Conservation (phyloP, 2,329 filamentous ascomycete genomes). For the Epichloe gansuensis region DNA sequence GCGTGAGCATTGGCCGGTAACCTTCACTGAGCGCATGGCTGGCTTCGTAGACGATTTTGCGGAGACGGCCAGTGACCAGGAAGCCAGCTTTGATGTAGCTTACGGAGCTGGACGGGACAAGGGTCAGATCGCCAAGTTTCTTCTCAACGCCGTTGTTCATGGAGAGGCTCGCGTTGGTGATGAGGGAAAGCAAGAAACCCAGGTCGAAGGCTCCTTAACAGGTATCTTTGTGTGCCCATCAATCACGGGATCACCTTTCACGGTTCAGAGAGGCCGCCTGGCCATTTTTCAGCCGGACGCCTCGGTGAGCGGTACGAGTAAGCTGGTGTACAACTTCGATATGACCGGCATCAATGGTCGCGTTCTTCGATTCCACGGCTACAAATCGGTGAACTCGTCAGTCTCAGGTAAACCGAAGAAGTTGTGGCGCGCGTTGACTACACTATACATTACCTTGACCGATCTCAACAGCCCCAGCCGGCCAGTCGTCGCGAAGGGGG, state of each 20-base stretch:
- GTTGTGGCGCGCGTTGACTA: constrained; percentile 50
- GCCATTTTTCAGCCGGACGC: constrained; percentile 42
- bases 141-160: constrained; percentile 42
- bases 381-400: constrained; percentile 48
- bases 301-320: constrained; percentile 42
- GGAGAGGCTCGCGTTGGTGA: neutral
- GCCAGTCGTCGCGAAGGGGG: neutral
- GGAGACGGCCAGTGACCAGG: constrained; percentile 30
- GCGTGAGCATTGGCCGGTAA: constrained; percentile 20
- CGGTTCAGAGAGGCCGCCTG: constrained; percentile 45
- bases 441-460: constrained; percentile 48
- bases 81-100: constrained; percentile 40
- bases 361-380: constrained; percentile 45
- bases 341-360: constrained; percentile 41
- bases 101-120: constrained; percentile 38
- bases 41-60: constrained; percentile 40
- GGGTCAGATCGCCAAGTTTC: constrained; percentile 44
- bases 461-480: constrained; percentile 12
- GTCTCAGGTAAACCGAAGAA: constrained; percentile 41
- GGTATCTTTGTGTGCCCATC: constrained; percentile 37
- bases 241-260: constrained; percentile 39
- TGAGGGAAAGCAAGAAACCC: constrained; percentile 22
- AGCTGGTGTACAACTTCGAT: constrained; percentile 49
- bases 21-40: constrained; percentile 53
- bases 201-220: constrained; percentile 29